Evolutionary conservation across 148 eudicot species (phyloP).

Genomic region (Rhododendron simsii): DNA sequence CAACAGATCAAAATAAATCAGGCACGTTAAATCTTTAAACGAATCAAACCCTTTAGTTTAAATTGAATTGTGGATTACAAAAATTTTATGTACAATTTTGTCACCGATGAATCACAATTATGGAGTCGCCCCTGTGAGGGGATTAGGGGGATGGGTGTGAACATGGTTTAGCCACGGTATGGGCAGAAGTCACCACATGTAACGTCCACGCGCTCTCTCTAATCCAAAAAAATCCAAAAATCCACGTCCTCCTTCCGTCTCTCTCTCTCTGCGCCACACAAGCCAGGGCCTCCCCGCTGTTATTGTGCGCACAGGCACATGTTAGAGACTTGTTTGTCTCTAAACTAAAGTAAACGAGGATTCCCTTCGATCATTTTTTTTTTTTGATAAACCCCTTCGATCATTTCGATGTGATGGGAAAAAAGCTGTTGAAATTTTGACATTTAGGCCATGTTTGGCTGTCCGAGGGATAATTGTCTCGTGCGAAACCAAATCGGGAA

Average conservation of each 20-base stretch:
- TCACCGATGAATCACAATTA: too few relatives aligned
- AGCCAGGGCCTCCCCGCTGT: not conserved
- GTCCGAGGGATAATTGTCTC: not conserved
- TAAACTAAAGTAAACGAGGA: too few relatives aligned
- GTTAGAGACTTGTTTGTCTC: not conserved
- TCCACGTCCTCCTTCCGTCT: not conserved
- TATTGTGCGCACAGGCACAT: not conserved
- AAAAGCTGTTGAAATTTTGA: not conserved
- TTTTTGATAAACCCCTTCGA: too few relatives aligned
- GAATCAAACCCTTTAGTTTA: too few relatives aligned
- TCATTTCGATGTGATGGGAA: not conserved
- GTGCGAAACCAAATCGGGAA: not conserved
- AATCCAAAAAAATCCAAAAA: not conserved
- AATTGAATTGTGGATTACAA: too few relatives aligned
- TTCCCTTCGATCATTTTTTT: not conserved
- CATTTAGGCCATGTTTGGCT: not conserved
- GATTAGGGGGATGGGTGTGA: not conserved
- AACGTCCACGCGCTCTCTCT: not conserved
- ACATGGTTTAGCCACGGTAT: not conserved
- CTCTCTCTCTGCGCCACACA: not conserved
- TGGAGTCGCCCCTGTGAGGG: not conserved
- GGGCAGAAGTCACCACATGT: not conserved
- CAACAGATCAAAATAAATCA: too few relatives aligned
- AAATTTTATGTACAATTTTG: too few relatives aligned
- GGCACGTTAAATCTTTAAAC: too few relatives aligned